Evolutionary conservation across 768 basidiomycete genomes (phyloP).

Genomic region (Lactarius tabidus): DNA sequence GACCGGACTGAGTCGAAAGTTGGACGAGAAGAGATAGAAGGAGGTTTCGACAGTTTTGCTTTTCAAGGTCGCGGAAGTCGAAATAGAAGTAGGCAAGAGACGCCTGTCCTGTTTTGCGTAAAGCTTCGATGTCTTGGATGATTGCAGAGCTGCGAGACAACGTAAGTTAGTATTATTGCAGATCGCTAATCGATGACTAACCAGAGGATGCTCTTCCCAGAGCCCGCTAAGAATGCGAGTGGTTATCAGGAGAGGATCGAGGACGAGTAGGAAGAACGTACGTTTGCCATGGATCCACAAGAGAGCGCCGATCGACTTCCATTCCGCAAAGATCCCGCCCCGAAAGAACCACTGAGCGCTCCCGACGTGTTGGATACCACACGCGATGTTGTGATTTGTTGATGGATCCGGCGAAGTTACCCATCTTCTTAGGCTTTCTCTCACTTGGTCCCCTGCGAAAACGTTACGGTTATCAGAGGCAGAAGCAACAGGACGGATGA

Average conservation of each 20-base stretch:
- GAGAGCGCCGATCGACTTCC: background rate
- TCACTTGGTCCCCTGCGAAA: background rate
- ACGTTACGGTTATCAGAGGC: too few species aligned
- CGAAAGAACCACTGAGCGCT: background rate
- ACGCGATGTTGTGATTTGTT: background rate
- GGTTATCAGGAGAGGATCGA: background rate
- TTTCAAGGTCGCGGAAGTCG: too few species aligned
- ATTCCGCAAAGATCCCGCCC: background rate
- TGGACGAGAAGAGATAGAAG: too few species aligned
- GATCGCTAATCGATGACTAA: background rate
- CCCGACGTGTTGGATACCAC: background rate
- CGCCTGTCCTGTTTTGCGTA: too few species aligned
- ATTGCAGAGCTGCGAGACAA: too few species aligned
- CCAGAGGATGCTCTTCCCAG: background rate
- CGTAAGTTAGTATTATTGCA: background rate
- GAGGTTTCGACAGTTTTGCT: too few species aligned
- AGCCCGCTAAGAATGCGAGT: background rate
- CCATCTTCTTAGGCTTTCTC: background rate
- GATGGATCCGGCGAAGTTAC: background rate
- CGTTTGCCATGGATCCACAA: background rate
- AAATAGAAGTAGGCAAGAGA: too few species aligned
- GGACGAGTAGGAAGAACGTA: background rate
- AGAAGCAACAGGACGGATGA: background rate
- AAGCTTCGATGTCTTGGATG: too few species aligned
- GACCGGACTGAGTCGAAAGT: too few species aligned